These are phyloP conservation scores for Diaporthe sp. DNA, from an alignment of 2,329 filamentous ascomycete species.

Conservation along the genomic window DNA sequence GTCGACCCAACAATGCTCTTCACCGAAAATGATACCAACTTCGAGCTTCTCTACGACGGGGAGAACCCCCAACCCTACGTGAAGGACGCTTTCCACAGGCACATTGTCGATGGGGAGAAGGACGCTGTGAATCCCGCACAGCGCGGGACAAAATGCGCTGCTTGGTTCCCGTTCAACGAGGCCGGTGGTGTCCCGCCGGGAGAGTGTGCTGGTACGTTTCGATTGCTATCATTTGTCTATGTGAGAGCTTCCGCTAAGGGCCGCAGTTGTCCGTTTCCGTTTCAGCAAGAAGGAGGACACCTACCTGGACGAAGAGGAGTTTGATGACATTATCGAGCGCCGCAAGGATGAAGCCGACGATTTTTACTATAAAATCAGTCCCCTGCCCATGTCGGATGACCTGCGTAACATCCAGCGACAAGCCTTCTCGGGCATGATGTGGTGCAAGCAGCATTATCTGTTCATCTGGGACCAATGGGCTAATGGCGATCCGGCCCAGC, in stretches of 20 bases:
- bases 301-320: slow-evolving; percentile 91
- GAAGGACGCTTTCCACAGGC: slow-evolving; percentile 94
- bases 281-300: slow-evolving; percentile 81
- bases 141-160: slow-evolving; percentile 88
- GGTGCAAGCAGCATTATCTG: slow-evolving; percentile 97
- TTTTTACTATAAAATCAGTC: slow-evolving; percentile 94
- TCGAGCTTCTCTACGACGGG: slow-evolving; percentile 79
- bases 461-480: slow-evolving; percentile 99
- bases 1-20: slow-evolving; percentile 89
- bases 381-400: slow-evolving; percentile 93
- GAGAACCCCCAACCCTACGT: slow-evolving; percentile 87
- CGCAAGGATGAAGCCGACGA: slow-evolving; percentile 93
- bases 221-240: slow-evolving; percentile 57
- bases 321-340: slow-evolving; percentile 91
- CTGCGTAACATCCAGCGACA: slow-evolving; percentile 95
- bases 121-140: slow-evolving; percentile 84
- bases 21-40: slow-evolving; percentile 96
- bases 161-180: slow-evolving; percentile 94
- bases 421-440: slow-evolving; percentile 96
- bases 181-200: slow-evolving; percentile 88
- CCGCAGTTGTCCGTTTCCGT: slow-evolving; percentile 86
- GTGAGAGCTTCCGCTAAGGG: slow-evolving; percentile 6
- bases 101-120: slow-evolving; percentile 87
- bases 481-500: slow-evolving; percentile 90
- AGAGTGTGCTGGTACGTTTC: slow-evolving; percentile 85